Base-by-base conservation (phyloP, 176 grass and related monocot species). In the Pontederia paniculata region DNA sequence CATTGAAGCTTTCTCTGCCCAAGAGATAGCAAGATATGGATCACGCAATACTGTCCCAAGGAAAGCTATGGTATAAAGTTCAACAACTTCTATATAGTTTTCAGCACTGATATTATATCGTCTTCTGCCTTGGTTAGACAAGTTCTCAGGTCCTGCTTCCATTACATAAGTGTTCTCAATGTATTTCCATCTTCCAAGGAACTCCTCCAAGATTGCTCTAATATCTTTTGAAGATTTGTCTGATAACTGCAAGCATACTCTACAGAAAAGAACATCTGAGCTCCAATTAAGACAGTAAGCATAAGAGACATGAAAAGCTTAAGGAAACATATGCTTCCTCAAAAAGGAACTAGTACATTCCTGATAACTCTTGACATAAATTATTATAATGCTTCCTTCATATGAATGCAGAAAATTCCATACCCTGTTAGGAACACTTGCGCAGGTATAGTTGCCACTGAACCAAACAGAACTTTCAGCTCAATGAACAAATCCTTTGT, bases 381-480 rank as follows among this genome's bases (percentile, higher is more conserved):
- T 8, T 31, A 78, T n/a, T n/a, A 54, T 63, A 53, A 5, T 14
- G 68, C 46, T 17, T 58, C 54, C n/a, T n/a, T n/a, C n/a, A n/a
- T n/a, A n/a, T 67, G 12, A 63, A n/a, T n/a, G n/a, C 1, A 21
- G 22, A 18, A 16, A 23, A 54, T 37, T 57, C n/a, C 3, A 14
- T 89, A 89, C 86, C 86, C 81, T 69, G 74, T 72, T 60, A 89
- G 45, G 70, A 84, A 81, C 67, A 84, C 14, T 78, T 69, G 76
- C 70, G 65, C 68, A 28, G 81, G 77, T 81, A 84, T 59, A 23
- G 81, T 70, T 75, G 67, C 41, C 31, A 84, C 57, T 9, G 86
- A 89, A 72, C 86, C 77, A 75, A 69, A 84, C 43, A 84, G 56
- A 8, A 11, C 15, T 47, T 84, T 78, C 48, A 89, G 86, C 62